Percentiles rank a stretch among this genome's conserved stretches.
These are phyloP conservation scores for sunflower (Helianthus annuus) DNA, from an alignment of 129 eudicot species.

Conservation along the genomic window DNA sequence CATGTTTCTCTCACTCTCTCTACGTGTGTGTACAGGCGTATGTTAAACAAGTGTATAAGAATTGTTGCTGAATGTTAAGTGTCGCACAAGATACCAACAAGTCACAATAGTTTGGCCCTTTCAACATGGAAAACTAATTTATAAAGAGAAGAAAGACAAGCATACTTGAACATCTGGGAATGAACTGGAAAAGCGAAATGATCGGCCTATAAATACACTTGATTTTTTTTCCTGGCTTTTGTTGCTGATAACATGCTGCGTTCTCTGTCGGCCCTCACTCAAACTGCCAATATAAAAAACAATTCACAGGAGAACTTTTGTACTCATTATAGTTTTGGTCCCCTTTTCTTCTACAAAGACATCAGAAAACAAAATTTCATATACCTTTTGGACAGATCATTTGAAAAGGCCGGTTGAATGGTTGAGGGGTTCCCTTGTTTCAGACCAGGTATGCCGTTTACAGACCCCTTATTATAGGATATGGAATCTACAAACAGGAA, in stretches of 20 bases:
- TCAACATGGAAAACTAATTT: conserved; percentile 1
- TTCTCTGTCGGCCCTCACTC: conserved; percentile 42
- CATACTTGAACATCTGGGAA: conserved; percentile 85
- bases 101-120: background rate
- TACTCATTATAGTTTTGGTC: conserved; percentile 24
- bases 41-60: background rate
- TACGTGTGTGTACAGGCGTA: background rate
- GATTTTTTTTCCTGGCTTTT: conserved; percentile 36
- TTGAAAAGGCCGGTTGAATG: conserved; percentile 37
- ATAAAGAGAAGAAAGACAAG: conserved; percentile 20
- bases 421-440: conserved; percentile 46
- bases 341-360: conserved; percentile 36
- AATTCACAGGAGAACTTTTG: conserved; percentile 20
- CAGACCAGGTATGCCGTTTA: conserved; percentile 29
- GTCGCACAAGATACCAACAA: conserved; percentile 17
- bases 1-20: background rate
- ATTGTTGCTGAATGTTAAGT: background rate
- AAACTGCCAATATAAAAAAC: conserved; percentile 28
- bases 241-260: conserved; percentile 30
- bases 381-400: conserved; percentile 31
- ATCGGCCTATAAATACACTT: conserved; percentile 54
- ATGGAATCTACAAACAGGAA: conserved; percentile 40
- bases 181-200: conserved; percentile 67
- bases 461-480: conserved; percentile 44
- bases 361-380: conserved; percentile 31